Base-by-base conservation (phyloP, 306 rosid genomes). In the Castanopsis chinensis region DNA sequence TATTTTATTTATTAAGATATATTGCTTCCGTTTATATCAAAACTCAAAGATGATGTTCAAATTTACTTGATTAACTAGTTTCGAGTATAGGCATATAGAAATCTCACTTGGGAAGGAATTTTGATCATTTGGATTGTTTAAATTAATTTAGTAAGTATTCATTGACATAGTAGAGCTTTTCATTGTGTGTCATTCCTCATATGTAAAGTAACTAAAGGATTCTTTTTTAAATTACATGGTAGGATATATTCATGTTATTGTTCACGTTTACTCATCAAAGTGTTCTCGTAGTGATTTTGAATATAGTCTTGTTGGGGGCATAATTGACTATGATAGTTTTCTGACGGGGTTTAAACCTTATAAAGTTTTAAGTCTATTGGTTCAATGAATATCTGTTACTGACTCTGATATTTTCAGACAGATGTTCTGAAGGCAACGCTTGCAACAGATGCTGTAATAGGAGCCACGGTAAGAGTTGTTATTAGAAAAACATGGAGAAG, bases 351-450 rank as follows among this genome's bases (percentile, higher is more conserved):
- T 49, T 13, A 49, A 49, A 54, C 17, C 20, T 68, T 23, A 65
- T 74, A 54, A 45, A 32, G 55, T 79, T 55, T 73, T 53, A 8
- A 56, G 21, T 17, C 2, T 41, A 18, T 8, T 21, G 4, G 51
- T 68, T 33, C 4, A 19, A 33, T 9, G 18, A 68, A 37, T 73
- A 58, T 55, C 79, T 85, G 71, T 76, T n/a, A 20, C 35, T 79
- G 71, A 76, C 76, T 61, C 28, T 58, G 52, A 53, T 78, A 78
- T 85, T 76, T 86, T 76, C 90, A 95, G 99, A 3, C 82, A 58
- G 97, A 93, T 82, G 94, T 91, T 80, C 88, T 92, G 85, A 95
- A 95, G 89, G 99, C 96, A 83, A 90, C 98, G 68, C 97, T 95
- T 30, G 99, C 90, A 76, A 90, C 91, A 33, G 97, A 95, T 90